phyloP scores from a whole-genome alignment of 768 basidiomycete species.

The Lentinula raphanica region DNA sequence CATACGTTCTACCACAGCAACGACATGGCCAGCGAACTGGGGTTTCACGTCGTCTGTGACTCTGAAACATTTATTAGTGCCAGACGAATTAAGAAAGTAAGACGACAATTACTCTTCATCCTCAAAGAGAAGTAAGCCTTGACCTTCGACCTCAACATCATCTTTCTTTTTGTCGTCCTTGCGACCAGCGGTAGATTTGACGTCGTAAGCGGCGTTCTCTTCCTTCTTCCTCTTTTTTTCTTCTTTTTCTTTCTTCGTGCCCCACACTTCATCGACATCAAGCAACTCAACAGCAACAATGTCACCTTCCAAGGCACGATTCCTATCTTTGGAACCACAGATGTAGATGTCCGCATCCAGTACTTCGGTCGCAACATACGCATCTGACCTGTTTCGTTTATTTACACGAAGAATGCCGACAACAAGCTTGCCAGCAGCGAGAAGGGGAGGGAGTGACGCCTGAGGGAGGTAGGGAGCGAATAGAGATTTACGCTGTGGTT shows the following conservation, averaged over 20 bases:
- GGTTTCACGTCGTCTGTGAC: constrained; percentile 98
- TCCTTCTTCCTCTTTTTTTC: constrained; percentile 99
- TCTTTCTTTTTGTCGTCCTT: constrained; percentile 99
- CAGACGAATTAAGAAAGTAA: constrained; percentile 9
- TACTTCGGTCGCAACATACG: constrained; percentile 97
- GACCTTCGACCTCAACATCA: constrained; percentile 98
- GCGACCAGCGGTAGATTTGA: constrained; percentile 65
- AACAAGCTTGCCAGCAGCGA: constrained; percentile 95
- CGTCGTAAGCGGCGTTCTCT: constrained; percentile 93
- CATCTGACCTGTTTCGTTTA: constrained; percentile 97
- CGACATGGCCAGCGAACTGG: constrained; percentile 97
- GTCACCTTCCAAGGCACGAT: constrained; percentile 96
- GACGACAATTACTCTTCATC: constrained; percentile 77
- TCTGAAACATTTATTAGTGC: constrained; percentile 29
- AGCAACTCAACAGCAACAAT: constrained; percentile 97
- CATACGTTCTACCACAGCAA: constrained; percentile 99
- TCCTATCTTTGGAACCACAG: constrained; percentile 97
- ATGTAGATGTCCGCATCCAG: constrained; percentile 99
- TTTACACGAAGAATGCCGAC: constrained; percentile 96
- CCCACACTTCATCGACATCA: constrained; percentile 97
- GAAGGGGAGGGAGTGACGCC: constrained; percentile 91
- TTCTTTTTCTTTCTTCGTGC: constrained; percentile 99
- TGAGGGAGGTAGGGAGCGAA: constrained; percentile 99
- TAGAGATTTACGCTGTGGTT: constrained; percentile 95
- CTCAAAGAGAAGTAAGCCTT: constrained; percentile 93